These are phyloP conservation scores for Osmanthus fragrans DNA, from an alignment of 257 asterid species.

Conservation along the genomic window DNA sequence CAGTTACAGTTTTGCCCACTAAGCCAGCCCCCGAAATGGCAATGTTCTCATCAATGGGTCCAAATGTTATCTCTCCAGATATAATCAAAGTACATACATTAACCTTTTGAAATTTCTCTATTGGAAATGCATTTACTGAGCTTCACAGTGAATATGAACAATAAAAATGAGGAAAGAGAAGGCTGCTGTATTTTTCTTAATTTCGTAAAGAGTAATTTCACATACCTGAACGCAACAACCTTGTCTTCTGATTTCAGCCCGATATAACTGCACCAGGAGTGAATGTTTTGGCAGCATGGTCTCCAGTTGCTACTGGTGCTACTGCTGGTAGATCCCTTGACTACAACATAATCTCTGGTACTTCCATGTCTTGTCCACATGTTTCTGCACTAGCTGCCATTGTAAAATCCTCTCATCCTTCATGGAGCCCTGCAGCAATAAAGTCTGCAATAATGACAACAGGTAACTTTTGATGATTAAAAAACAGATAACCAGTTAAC, in stretches of 20 bases:
- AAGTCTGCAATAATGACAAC: constrained; percentile 70
- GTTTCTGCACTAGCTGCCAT: constrained; percentile 62
- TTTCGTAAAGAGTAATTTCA: constrained; percentile 1
- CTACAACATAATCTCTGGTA: constrained; percentile 57
- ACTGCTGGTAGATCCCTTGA: constrained; percentile 47
- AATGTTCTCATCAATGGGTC: constrained; percentile 58
- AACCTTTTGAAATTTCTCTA: not conserved
- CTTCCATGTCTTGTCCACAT: constrained; percentile 73
- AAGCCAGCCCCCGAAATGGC: constrained; percentile 58
- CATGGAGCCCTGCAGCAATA: constrained; percentile 69
- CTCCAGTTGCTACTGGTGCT: constrained; percentile 39
- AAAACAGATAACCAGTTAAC: not conserved
- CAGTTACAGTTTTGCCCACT: constrained; percentile 34
- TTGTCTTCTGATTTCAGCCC: constrained; percentile 43
- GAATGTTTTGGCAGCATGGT: constrained; percentile 67
- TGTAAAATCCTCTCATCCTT: constrained; percentile 50
- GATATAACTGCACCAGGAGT: constrained; percentile 65
- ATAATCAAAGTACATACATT: constrained; percentile 45
- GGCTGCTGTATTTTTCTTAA: not conserved
- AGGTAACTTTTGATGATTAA: constrained; percentile 32
- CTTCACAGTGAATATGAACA: not conserved
- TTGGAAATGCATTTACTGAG: not conserved
- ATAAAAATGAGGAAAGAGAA: not conserved
- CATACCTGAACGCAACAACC: not conserved
- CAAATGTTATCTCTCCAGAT: constrained; percentile 57